These are phyloP conservation scores for Candida takata DNA, from an alignment of 805 yeast species.

Conservation along the genomic window DNA sequence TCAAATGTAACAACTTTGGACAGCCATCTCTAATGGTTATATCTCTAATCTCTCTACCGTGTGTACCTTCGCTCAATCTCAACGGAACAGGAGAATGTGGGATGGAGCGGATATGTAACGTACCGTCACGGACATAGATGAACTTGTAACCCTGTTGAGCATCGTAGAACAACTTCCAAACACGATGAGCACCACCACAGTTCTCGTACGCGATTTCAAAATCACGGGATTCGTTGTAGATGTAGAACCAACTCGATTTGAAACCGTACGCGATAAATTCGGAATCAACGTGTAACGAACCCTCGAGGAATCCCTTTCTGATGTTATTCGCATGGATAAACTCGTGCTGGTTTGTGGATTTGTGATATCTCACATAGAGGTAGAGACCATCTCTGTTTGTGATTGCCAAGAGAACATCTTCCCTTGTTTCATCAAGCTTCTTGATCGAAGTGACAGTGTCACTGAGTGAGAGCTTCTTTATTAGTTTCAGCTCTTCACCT, in stretches of 20 bases:
- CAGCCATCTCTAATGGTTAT: slow-evolving; percentile 44
- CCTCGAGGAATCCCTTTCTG: slow-evolving; percentile 77
- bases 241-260: slow-evolving; percentile 66
- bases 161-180: slow-evolving; percentile 51
- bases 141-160: slow-evolving; percentile 33
- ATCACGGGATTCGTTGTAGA: slow-evolving; percentile 77
- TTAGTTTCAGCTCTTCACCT: slow-evolving; percentile 19
- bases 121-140: slow-evolving; percentile 52
- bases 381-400: slow-evolving; percentile 67
- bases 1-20: slow-evolving; percentile 40
- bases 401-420: slow-evolving; percentile 28
- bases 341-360: slow-evolving; percentile 16
- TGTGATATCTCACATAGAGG: slow-evolving; percentile 30
- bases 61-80: slow-evolving; percentile 56
- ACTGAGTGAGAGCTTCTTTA: slow-evolving; percentile 50
- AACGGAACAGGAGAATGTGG: slow-evolving; percentile 23
- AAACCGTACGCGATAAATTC: slow-evolving; percentile 72
- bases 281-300: slow-evolving; percentile 39
- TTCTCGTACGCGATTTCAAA: slow-evolving; percentile 58
- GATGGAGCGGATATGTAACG: slow-evolving; percentile 33
- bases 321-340: slow-evolving; percentile 53
- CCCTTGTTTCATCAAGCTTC: slow-evolving; percentile 25
- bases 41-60: slow-evolving; percentile 87
- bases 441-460: slow-evolving; percentile 60
- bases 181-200: slow-evolving; percentile 91